Conservation (phyloP, 441 rosid genomes). For the Croton laevigatus region DNA sequence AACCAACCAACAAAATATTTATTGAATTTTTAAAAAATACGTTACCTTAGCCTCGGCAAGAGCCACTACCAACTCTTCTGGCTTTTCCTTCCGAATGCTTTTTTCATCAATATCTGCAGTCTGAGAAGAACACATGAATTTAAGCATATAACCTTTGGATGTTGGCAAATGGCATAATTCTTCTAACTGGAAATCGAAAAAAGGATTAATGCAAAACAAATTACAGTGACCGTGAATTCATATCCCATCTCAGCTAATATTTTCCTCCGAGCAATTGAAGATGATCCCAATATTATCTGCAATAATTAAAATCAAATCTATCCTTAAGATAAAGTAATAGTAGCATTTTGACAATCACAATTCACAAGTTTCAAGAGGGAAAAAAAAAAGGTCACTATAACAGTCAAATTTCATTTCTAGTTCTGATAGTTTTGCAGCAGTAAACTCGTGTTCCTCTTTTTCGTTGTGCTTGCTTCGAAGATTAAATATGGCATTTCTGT, state of each 20-base stretch:
- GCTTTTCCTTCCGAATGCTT: constrained; percentile 68
- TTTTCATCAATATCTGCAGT: constrained; percentile 95
- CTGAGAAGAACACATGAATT: constrained; percentile 28
- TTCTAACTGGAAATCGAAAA: neutral
- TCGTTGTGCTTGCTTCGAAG: neutral
- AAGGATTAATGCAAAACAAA: neutral
- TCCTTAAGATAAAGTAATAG: neutral
- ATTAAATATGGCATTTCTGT: neutral
- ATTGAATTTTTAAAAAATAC: neutral
- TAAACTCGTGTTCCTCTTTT: neutral
- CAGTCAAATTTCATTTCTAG: neutral
- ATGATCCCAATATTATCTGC: constrained; percentile 87
- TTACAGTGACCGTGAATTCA: constrained; percentile 70
- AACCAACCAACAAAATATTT: too few species aligned
- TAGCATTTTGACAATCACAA: neutral
- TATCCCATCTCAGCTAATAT: constrained; percentile 86
- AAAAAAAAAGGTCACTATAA: neutral
- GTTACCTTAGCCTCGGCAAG: constrained; percentile 89
- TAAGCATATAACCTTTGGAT: neutral
- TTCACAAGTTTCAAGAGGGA: neutral
- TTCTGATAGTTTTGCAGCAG: neutral
- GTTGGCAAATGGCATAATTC: neutral
- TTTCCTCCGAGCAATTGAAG: constrained; percentile 64
- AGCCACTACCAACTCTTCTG: constrained; percentile 85
- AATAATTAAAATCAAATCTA: neutral